Conservation (phyloP, 805 yeast genomes). For the Starmerella apis region DNA sequence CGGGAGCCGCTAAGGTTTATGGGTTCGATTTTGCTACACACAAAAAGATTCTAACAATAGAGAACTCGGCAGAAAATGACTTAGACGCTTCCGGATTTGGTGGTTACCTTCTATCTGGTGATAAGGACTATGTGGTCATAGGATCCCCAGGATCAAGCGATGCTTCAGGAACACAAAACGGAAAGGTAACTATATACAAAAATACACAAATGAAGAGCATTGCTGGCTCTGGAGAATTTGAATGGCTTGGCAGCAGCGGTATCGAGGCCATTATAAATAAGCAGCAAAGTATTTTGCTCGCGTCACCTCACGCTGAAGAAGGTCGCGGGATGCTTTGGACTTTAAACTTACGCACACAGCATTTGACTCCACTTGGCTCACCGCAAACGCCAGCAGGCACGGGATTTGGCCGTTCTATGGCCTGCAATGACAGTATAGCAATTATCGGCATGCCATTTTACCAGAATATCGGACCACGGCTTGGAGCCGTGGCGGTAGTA, state of each 20-base stretch:
- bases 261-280: slow-evolving; percentile 13
- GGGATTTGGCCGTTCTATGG: slow-evolving; percentile 37
- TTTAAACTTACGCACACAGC: slow-evolving; percentile 29
- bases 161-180: slow-evolving; percentile 31
- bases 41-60: slow-evolving; percentile 15
- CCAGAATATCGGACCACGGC: slow-evolving; percentile 5
- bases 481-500: slow-evolving; percentile 12
- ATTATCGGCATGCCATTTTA: slow-evolving; percentile 29
- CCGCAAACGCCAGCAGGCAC: slow-evolving; percentile 22
- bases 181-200: slow-evolving; percentile 35
- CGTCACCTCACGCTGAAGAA: slow-evolving; percentile 36
- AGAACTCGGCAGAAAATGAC: slow-evolving; percentile 9
- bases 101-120: slow-evolving; percentile 23
- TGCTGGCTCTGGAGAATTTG: slow-evolving; percentile 22
- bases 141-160: slow-evolving; percentile 26
- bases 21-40: slow-evolving; percentile 30
- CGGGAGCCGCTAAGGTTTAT: slow-evolving; percentile 34
- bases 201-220: slow-evolving; percentile 21
- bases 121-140: slow-evolving; percentile 29
- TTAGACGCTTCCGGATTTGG: slow-evolving; percentile 26
- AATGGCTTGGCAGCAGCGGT: slow-evolving; percentile 33
- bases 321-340: slow-evolving; percentile 43
- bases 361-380: slow-evolving; percentile 19
- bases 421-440: slow-evolving; percentile 18
- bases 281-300: slow-evolving; percentile 29